These are phyloP conservation scores for Exophiala dermatitidis DNA, from an alignment of 2,329 filamentous ascomycete species.

Conservation along the genomic window DNA sequence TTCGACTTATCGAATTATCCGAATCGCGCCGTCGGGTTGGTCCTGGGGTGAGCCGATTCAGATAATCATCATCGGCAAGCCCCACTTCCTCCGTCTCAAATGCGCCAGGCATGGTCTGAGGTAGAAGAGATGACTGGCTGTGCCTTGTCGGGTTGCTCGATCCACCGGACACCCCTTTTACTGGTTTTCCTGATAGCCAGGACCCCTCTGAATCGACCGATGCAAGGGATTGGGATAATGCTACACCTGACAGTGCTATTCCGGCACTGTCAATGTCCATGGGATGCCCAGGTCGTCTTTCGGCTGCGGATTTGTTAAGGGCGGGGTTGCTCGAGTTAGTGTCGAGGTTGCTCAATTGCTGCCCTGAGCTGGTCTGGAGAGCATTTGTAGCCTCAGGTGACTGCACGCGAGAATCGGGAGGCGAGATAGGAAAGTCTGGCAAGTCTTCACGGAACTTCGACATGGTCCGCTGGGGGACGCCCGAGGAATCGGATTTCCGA, in stretches of 20 bases:
- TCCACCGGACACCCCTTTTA: slow-evolving; percentile 42
- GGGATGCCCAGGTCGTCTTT: slow-evolving; percentile 6
- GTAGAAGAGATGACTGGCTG: slow-evolving; percentile 40
- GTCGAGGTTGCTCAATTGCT: slow-evolving; percentile 23
- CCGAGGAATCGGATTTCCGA: slow-evolving; percentile 39
- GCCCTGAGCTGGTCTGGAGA: slow-evolving; percentile 6
- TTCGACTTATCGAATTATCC: slow-evolving; percentile 28
- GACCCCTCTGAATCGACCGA: slow-evolving; percentile 94
- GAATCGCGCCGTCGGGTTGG: slow-evolving; percentile 39
- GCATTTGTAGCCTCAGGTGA: slow-evolving; percentile 56
- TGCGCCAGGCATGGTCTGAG: slow-evolving; percentile 27
- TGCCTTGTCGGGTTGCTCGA: slow-evolving; percentile 42
- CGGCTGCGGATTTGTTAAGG: slow-evolving; percentile 9
- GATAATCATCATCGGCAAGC: slow-evolving; percentile 66
- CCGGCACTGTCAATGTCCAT: slow-evolving; percentile 15
- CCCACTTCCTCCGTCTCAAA: slow-evolving; percentile 48
- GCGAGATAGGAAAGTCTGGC: slow-evolving; percentile 77
- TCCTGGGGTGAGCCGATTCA: slow-evolving; percentile 49
- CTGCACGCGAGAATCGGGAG: slow-evolving; percentile 71
- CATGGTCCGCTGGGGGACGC: slow-evolving; percentile 66
- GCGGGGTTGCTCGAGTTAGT: slow-evolving; percentile 28
- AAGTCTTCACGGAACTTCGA: slow-evolving; percentile 91
- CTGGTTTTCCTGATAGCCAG: slow-evolving; percentile 76
- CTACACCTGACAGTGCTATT: slow-evolving; percentile 16
- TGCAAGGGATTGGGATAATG: slow-evolving; percentile 73